Evolutionary conservation across 2,329 filamentous ascomycete genomes (phyloP), one percentile per base, ranked within the genome.

Genomic region (Penicillium sp.): DNA sequence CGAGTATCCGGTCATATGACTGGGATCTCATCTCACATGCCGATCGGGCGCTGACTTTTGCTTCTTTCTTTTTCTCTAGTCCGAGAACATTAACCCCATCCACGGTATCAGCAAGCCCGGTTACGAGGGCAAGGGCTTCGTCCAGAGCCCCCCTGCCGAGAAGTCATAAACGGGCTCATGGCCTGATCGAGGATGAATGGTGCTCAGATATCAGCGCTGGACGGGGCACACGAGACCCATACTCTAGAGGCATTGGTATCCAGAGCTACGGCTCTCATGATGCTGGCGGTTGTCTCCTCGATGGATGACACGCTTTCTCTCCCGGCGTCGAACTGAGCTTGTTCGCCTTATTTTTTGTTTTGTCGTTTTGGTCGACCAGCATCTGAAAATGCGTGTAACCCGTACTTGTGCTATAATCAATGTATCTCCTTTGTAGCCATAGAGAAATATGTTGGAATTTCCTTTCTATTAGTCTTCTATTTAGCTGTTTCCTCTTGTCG

Each of bases 11-110:
- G 40, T 25, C 20, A n/a, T 20, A 40, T 15, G 31, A n/a, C 41
- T 42, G 7, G 23, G 25, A 47, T 40, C 31, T 12, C 29, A 29
- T 31, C 20, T 46, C 14, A 40, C 52, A 45, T 35, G 53, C 56
- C 60, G 54, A 65, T 59, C 25, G 51, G 42, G 46, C 63, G 56
- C 59, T 69, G 42, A 69, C 63, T 25, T 26, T 37, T 55, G 18
- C 18, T 40, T 48, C 31, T 59, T 51, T 23, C 45, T 54, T 33
- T 55, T 58, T 35, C 54, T 58, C 74, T 74, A 95, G 90, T 81
- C 81, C 73, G 89, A 95, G 85, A 89, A 88, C 71, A 82, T 90
- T 73, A 92, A 96, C 74, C 92, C 92, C 59, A 84, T 96, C 75
- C 91, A 89, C 61, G 92, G 92, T 82, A 79, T 94, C 77, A 83